These are phyloP conservation scores for Exophiala aquamarina DNA, from an alignment of 2,329 filamentous ascomycete genomes.

Conservation along the genomic window DNA sequence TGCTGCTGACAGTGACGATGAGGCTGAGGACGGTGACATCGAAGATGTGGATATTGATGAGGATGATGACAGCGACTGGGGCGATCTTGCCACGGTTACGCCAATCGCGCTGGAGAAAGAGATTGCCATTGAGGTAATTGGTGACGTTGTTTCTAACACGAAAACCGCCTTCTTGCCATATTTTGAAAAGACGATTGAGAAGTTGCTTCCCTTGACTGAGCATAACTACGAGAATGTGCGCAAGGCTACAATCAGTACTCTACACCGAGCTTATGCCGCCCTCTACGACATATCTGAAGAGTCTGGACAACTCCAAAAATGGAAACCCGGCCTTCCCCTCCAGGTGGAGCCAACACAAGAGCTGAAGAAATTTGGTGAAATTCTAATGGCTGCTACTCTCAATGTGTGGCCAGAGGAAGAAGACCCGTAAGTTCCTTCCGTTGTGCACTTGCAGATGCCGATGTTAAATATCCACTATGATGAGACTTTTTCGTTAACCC, in stretches of 20 bases:
- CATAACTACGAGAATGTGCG: constrained; percentile 92
- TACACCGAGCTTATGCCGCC: constrained; percentile 91
- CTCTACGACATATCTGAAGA: constrained; percentile 87
- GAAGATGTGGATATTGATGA: constrained; percentile 61
- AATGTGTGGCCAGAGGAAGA: constrained; percentile 85
- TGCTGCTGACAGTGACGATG: constrained; percentile 53
- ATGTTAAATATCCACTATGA: constrained; percentile 58
- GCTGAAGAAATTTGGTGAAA: constrained; percentile 79
- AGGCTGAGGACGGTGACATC: constrained; percentile 57
- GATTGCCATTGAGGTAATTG: constrained; percentile 91
- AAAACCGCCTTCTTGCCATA: constrained; percentile 78
- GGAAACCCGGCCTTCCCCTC: constrained; percentile 82
- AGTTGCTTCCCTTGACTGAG: constrained; percentile 75
- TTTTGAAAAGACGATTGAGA: constrained; percentile 83
- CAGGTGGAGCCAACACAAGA: constrained; percentile 76
- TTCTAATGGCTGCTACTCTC: constrained; percentile 81
- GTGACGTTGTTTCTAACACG: constrained; percentile 86
- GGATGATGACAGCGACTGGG: constrained; percentile 80
- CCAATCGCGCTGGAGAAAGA: constrained; percentile 95
- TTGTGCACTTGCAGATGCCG: constrained; percentile 10
- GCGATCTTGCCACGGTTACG: constrained; percentile 79
- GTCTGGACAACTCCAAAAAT: constrained; percentile 73
- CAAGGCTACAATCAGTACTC: constrained; percentile 84
- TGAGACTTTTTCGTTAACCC: constrained; percentile 93
- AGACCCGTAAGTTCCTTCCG: constrained; percentile 77